A percentile compares a stretch with the other conserved stretches of the same genome.
Evolutionary conservation across 352 stramenopile species (phyloP).

Genomic region (Globisporangium viniferum): DNA sequence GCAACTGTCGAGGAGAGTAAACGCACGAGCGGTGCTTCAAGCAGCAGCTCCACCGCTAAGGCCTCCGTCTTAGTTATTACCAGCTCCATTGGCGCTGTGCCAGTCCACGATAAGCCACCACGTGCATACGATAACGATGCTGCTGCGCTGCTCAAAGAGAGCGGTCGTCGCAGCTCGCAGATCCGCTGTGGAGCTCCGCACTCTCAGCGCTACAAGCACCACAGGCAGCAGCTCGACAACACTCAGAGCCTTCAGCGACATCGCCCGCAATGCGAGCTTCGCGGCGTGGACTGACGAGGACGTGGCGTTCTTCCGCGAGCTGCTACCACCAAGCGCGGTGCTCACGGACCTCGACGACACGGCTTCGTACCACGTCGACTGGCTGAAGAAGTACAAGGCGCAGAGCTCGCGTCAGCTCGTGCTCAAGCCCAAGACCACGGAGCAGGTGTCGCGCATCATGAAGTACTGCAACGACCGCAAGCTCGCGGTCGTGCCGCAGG

Average conservation of each 20-base stretch:
- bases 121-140: neutral
- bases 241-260: conserved; percentile 15
- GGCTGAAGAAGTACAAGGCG: conserved; percentile 83
- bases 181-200: neutral
- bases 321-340: conserved; percentile 55
- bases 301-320: conserved; percentile 57
- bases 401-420: conserved; percentile 54
- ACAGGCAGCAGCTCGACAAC: neutral
- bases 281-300: conserved; percentile 57
- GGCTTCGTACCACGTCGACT: conserved; percentile 69
- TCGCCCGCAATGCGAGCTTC: conserved; percentile 36
- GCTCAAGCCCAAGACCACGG: conserved; percentile 80
- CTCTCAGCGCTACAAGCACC: neutral
- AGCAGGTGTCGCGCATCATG: conserved; percentile 87
- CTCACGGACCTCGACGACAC: conserved; percentile 70
- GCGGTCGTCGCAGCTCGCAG: neutral
- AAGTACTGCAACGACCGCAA: conserved; percentile 89
- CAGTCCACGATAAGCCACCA: neutral
- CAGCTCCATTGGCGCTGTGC: neutral
- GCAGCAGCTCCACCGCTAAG: neutral
- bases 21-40: neutral
- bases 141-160: neutral
- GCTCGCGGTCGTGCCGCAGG: conserved; percentile 93
- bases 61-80: neutral
- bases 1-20: neutral